These are phyloP conservation scores for Microsporum canis DNA, from an alignment of 2,329 filamentous ascomycete species.

Conservation along the genomic window DNA sequence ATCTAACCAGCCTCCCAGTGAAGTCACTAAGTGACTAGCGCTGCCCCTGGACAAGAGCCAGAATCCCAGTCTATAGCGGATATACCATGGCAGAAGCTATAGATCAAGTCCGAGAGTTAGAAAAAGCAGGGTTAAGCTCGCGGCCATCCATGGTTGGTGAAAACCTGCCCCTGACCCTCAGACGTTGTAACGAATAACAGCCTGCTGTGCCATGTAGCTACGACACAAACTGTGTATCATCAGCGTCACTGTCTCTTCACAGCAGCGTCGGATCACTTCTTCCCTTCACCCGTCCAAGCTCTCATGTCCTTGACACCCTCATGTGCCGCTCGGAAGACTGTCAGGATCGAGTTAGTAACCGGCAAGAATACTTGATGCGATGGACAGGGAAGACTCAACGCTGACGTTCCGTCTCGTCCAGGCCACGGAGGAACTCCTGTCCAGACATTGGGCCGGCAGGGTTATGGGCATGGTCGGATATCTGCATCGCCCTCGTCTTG, in stretches of 20 bases:
- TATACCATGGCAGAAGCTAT: neutral
- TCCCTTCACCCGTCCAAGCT: slow-evolving; percentile 57
- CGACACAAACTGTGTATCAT: too few species aligned
- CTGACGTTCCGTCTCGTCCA: slow-evolving; percentile 81
- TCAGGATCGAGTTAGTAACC: slow-evolving; percentile 4
- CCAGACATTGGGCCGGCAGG: slow-evolving; percentile 57
- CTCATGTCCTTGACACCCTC: slow-evolving; percentile 60
- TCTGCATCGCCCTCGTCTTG: slow-evolving; percentile 65
- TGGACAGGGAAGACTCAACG: slow-evolving; percentile 30
- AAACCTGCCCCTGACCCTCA: neutral
- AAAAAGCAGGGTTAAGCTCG: neutral
- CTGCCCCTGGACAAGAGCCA: neutral
- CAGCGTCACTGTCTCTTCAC: too few species aligned
- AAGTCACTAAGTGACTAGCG: too few species aligned
- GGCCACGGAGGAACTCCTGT: slow-evolving; percentile 70
- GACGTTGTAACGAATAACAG: neutral
- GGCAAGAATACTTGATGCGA: neutral
- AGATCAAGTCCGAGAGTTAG: neutral
- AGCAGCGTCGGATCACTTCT: slow-evolving; percentile 26
- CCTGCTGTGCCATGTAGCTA: neutral
- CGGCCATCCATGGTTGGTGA: neutral
- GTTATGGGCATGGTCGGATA: slow-evolving; percentile 82
- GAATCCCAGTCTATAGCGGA: neutral
- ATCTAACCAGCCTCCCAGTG: too few species aligned
- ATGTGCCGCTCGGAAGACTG: slow-evolving; percentile 61